These are phyloP conservation scores for Gracilaria gracilis DNA, from an alignment of 23 red algal species.

Conservation along the genomic window DNA sequence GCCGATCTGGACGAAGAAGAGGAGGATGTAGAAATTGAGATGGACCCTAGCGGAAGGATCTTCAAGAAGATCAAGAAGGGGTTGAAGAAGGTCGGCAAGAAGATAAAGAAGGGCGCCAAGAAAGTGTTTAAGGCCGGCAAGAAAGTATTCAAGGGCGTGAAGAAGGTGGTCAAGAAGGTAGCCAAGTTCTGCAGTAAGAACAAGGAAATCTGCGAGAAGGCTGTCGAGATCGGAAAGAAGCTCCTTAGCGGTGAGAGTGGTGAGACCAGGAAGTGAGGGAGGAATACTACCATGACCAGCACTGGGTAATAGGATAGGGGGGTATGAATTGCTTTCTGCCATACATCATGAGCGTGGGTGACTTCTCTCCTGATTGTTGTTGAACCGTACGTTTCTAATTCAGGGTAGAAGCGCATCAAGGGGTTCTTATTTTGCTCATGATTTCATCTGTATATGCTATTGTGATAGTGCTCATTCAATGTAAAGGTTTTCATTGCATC, in stretches of 20 bases:
- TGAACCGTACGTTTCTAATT: too few relatives aligned
- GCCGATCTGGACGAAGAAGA: constrained; percentile 15
- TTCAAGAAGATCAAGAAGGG: constrained; percentile 39
- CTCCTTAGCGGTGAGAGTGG: neutral
- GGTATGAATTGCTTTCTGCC: neutral
- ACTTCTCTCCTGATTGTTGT: neutral
- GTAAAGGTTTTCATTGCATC: too few relatives aligned
- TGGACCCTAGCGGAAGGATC: neutral
- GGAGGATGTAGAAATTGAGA: neutral
- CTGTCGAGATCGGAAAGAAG: neutral
- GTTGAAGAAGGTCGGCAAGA: constrained; percentile 20
- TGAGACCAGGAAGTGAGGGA: neutral
- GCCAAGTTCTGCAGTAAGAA: constrained; percentile 27
- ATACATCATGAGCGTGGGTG: neutral
- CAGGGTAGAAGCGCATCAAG: neutral
- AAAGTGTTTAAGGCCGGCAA: neutral
- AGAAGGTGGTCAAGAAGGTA: constrained; percentile 39
- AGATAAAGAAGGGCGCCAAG: neutral
- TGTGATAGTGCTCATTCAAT: too few relatives aligned
- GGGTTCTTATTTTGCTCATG: neutral
- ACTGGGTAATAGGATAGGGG: neutral
- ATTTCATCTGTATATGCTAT: too few relatives aligned
- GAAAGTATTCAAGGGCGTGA: constrained; percentile 5
- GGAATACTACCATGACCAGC: neutral
- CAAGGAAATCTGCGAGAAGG: neutral